Evolutionary conservation across 1,284 basidiomycete genomes (phyloP), one percentile per base, ranked within the genome.

Genomic region (Dichomitus squalens): DNA sequence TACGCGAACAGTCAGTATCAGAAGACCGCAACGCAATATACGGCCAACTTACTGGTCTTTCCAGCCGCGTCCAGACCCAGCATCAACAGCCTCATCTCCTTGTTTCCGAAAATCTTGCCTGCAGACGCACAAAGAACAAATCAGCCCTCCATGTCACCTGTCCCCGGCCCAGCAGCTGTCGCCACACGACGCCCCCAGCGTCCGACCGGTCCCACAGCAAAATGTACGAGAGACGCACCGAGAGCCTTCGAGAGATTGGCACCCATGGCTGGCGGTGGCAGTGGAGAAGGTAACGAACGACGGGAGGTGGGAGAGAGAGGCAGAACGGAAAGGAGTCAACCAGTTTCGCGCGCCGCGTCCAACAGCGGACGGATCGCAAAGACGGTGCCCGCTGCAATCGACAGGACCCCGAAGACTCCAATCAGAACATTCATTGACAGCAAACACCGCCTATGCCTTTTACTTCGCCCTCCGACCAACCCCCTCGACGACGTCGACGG

Each of bases 91-190:
- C 96, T 88, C 96, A 99, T 98, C 83, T 99, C 97, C 85, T 96
- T 98, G 86, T 97, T 99, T 74, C 96, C 96, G 74, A 99, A 98
- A 72, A 99, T 85, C 80, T 92, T 93, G 75, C 86, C 90, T 90
- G 79, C 72, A 60, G 75, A 21, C 36, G 21, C 29, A 57, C 46
- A 57, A 57, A 47, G 47, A 29, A 51, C 49, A 44, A 35, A 51
- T 59, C 52, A 48, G 55, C 48, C 57, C 51, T 23, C 48, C 49
- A 41, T 47, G 39, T 39, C 58, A 49, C 55, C 21, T 16, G 31
- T 47, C 18, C 12, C 31, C 18, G 50, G 27, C 31, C 31, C 3
- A 16, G n/a, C 18, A 33, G 18, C 39, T 27, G 50, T 40, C 39
- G 47, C 48, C 23, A 27, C 29, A n/a, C n/a, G 20, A 34, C 39